Percentiles rank a stretch among this genome's conserved stretches.
These are phyloP conservation scores for Arthrinium puccinioides DNA, from an alignment of 2,329 filamentous ascomycete species.

Conservation along the genomic window DNA sequence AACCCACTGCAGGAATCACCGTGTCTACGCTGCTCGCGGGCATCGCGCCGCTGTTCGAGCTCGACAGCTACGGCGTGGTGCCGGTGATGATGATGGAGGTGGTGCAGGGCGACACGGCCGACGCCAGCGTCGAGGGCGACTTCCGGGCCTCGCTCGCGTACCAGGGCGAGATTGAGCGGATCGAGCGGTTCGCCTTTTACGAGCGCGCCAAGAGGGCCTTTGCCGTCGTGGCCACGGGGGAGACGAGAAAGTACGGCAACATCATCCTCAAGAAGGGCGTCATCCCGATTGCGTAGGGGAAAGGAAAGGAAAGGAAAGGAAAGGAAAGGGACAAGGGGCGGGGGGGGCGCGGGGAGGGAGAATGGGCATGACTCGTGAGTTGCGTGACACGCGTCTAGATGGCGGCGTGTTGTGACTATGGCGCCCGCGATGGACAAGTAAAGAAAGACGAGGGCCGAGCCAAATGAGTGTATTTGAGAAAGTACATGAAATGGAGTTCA, in stretches of 20 bases:
- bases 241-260: conserved; percentile 8
- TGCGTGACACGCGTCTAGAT: too few relatives aligned
- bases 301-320: background rate
- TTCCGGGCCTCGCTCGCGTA: conserved; percentile 5
- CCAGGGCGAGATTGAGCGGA: conserved; percentile 5
- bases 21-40: conserved; percentile 4
- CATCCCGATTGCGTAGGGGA: background rate
- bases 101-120: conserved; percentile 3
- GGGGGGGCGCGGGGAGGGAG: too few relatives aligned
- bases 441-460: too few relatives aligned
- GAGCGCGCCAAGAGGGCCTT: conserved; percentile 6
- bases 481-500: too few relatives aligned
- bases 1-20: conserved; percentile 1
- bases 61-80: conserved; percentile 5
- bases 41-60: conserved; percentile 5
- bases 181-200: conserved; percentile 8
- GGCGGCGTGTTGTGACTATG: too few relatives aligned
- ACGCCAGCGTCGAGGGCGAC: conserved; percentile 4
- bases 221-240: conserved; percentile 6
- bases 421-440: too few relatives aligned
- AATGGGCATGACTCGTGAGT: too few relatives aligned
- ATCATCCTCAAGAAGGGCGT: conserved; percentile 9
- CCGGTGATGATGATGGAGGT: conserved; percentile 8
- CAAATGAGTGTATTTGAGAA: too few relatives aligned
- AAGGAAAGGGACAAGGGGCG: too few relatives aligned